Conservation (phyloP, 495 filamentous ascomycete genomes). For the Choiromyces venosus region DNA sequence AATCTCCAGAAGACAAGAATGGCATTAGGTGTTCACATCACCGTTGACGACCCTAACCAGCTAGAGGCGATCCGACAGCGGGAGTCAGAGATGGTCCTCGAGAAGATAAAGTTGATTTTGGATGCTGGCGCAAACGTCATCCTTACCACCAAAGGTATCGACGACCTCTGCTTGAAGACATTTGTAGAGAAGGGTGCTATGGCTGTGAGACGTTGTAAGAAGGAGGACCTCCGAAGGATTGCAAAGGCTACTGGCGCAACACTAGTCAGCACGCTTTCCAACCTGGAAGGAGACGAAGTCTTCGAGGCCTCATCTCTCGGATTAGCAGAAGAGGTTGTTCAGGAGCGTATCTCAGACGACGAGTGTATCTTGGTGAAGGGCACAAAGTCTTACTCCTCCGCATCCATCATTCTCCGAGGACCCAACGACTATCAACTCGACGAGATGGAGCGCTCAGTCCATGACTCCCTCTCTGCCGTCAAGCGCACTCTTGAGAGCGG, state of each 20-base stretch:
- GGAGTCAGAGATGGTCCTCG: conserved; percentile 86
- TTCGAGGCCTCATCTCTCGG: conserved; percentile 87
- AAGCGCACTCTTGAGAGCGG: conserved; percentile 97
- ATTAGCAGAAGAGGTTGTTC: conserved; percentile 86
- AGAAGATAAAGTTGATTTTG: conserved; percentile 93
- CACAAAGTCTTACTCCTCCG: conserved; percentile 85
- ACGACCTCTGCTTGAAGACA: conserved; percentile 87
- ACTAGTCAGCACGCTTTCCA: conserved; percentile 83
- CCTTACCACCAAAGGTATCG: conserved; percentile 96
- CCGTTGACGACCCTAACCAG: conserved; percentile 92
- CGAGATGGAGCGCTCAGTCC: conserved; percentile 98
- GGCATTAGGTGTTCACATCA: conserved; percentile 98
- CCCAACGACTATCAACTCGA: conserved; percentile 95
- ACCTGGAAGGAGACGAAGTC: conserved; percentile 94
- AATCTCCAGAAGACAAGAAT: conserved; percentile 98
- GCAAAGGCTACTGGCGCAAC: conserved; percentile 94
- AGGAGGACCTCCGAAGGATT: conserved; percentile 94
- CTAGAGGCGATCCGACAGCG: conserved; percentile 93
- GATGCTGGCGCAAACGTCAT: conserved; percentile 96
- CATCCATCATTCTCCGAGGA: conserved; percentile 93
- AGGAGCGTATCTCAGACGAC: conserved; percentile 97
- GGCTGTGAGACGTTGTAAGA: conserved; percentile 95
- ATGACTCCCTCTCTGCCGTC: conserved; percentile 92
- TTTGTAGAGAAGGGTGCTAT: conserved; percentile 95
- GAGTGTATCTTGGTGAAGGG: conserved; percentile 97